Conservation (phyloP, 352 stramenopile genomes). For the Pythium scleroteichum region DNA sequence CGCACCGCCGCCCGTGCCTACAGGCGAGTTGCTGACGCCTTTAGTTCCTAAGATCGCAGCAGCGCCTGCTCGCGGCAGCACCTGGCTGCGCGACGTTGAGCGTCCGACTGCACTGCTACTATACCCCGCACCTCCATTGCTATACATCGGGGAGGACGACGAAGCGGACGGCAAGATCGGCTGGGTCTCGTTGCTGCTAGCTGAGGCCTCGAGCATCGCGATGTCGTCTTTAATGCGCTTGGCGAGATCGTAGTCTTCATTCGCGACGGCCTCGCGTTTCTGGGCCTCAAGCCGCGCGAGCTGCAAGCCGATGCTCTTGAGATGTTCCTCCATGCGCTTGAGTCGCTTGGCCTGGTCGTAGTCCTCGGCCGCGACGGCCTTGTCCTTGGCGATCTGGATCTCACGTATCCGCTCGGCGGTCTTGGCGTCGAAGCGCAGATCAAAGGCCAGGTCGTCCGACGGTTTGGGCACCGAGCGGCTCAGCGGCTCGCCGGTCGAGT, state of each 20-base stretch:
- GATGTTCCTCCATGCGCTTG: conserved; percentile 84
- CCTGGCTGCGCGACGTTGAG: conserved; percentile 38
- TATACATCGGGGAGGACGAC: conserved; percentile 23
- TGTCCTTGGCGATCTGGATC: conserved; percentile 84
- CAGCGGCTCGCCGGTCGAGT: conserved; percentile 46
- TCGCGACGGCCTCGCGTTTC: conserved; percentile 88
- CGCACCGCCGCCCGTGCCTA: conserved; percentile 9
- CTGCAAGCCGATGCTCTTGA: conserved; percentile 89
- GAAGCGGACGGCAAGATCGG: conserved; percentile 38
- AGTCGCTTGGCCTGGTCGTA: conserved; percentile 88
- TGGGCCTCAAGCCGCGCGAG: conserved; percentile 84
- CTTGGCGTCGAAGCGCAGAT: conserved; percentile 90
- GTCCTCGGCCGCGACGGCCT: conserved; percentile 87
- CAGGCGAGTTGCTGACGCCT: conserved; percentile 13
- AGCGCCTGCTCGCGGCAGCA: conserved; percentile 41
- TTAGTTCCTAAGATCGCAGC: conserved; percentile 38
- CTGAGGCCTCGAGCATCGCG: conserved; percentile 55
- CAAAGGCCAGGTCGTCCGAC: conserved; percentile 63
- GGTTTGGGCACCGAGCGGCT: conserved; percentile 35
- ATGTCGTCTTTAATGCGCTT: conserved; percentile 92
- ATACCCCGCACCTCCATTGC: not conserved
- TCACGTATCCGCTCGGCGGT: conserved; percentile 88
- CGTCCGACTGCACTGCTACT: conserved; percentile 12
- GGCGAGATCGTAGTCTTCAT: conserved; percentile 92
- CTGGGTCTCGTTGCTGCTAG: conserved; percentile 61